phyloP scores from a whole-genome alignment of 2,329 filamentous ascomycete genomes.

The Celoporthe dispersa region DNA sequence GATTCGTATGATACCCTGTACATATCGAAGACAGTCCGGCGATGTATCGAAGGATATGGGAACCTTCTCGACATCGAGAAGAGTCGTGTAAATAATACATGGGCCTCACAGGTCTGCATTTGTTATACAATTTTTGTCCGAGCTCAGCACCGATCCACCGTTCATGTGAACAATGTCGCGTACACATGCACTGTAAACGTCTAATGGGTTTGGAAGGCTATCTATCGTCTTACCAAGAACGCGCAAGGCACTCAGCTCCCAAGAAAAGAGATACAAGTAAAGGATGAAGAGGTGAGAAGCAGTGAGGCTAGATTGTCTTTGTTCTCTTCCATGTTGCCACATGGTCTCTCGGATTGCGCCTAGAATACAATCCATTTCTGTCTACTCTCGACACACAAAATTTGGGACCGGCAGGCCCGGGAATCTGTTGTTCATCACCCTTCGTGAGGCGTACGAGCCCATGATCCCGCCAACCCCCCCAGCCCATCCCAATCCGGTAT shows the following conservation, averaged over 20 bases:
- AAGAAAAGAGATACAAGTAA: neutral
- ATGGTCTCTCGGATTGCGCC: conserved; percentile 3
- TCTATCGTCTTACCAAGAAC: neutral
- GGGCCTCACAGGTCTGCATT: neutral
- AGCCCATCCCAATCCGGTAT: neutral
- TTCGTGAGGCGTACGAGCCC: neutral
- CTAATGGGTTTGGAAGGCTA: neutral
- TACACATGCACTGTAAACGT: neutral
- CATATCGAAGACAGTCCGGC: neutral
- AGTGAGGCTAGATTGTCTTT: neutral
- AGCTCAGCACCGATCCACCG: neutral
- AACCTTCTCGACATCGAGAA: neutral
- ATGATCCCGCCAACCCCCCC: neutral
- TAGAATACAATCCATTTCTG: conserved; percentile 3
- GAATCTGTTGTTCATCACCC: conserved; percentile 6
- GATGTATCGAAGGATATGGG: neutral
- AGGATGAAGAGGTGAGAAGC: neutral
- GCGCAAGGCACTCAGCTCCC: neutral
- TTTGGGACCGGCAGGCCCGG: neutral
- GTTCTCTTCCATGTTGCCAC: neutral
- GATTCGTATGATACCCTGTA: conserved; percentile 15
- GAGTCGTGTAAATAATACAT: neutral
- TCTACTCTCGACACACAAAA: neutral
- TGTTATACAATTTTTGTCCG: no score
- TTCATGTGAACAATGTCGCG: neutral